A percentile compares a stretch with the other conserved stretches of the same genome.
Evolutionary conservation across 495 filamentous ascomycete genomes (phyloP).

Genomic region (Tuber aestivum): DNA sequence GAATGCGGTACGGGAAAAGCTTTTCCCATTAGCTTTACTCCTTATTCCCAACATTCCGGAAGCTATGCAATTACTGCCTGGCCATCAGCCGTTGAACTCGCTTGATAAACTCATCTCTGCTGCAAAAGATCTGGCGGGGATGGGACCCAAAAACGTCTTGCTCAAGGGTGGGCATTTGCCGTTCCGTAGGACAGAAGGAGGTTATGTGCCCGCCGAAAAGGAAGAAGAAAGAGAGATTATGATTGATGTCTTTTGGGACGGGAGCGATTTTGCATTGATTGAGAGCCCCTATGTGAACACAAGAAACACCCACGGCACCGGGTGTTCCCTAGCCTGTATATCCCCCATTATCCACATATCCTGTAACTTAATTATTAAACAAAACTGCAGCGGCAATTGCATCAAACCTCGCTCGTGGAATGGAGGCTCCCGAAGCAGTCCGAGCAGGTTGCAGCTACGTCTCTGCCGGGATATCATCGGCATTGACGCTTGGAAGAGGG

Average conservation of each 20-base stretch:
- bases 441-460: constrained; percentile 69
- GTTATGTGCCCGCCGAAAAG: constrained; percentile 48
- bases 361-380: constrained; percentile 6
- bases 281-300: constrained; percentile 63
- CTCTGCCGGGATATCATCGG: constrained; percentile 73
- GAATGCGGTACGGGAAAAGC: constrained; percentile 53
- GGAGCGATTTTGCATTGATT: constrained; percentile 52
- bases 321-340: constrained; percentile 85
- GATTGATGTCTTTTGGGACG: constrained; percentile 68
- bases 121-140: constrained; percentile 57
- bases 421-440: constrained; percentile 58
- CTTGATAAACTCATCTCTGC: constrained; percentile 51
- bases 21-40: constrained; percentile 73
- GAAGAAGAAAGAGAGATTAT: constrained; percentile 58
- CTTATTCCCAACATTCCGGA: constrained; percentile 92
- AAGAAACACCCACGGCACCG: constrained; percentile 88
- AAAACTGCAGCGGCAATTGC: constrained; percentile 66
- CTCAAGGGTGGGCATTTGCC: constrained; percentile 93
- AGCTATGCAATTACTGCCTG: constrained; percentile 56
- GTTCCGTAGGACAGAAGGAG: constrained; percentile 54
- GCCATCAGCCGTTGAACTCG: constrained; percentile 48
- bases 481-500: constrained; percentile 63
- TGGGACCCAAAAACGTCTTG: constrained; percentile 74
- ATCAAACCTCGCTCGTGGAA: constrained; percentile 66
- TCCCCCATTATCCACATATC: constrained; percentile 7